Evolutionary conservation across 2,329 filamentous ascomycete species (phyloP).

Genomic region (Geosmithia flava): DNA sequence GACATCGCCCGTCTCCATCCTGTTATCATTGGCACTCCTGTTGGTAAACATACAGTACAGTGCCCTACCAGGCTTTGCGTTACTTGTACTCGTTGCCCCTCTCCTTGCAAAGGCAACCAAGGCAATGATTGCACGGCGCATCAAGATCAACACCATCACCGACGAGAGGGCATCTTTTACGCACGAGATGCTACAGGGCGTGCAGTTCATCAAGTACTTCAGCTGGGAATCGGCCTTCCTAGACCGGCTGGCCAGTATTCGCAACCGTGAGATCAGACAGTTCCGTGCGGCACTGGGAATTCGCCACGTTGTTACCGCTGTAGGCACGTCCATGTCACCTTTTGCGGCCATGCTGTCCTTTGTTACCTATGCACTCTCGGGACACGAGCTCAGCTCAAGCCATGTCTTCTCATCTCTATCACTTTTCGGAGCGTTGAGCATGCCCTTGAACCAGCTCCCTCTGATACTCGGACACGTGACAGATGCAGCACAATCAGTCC

Average conservation of each 20-base stretch:
- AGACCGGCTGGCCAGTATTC: slow-evolving; percentile 59
- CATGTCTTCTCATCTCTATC: slow-evolving; percentile 86
- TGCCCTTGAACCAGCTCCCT: slow-evolving; percentile 82
- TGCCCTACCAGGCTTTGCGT: slow-evolving; percentile 76
- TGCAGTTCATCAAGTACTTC: slow-evolving; percentile 93
- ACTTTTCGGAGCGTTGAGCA: slow-evolving; percentile 80
- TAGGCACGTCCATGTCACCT: slow-evolving; percentile 77
- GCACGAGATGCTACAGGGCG: slow-evolving; percentile 82
- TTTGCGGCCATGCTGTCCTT: slow-evolving; percentile 95
- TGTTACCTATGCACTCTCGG: slow-evolving; percentile 61
- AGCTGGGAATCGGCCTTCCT: slow-evolving; percentile 90
- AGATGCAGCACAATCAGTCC: slow-evolving; percentile 76
- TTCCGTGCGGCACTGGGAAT: slow-evolving; percentile 76
- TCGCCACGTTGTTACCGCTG: slow-evolving; percentile 71
- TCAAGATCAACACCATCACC: slow-evolving; percentile 81
- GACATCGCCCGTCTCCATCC: slow-evolving; percentile 68
- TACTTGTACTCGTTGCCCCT: slow-evolving; percentile 69
- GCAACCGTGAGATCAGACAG: slow-evolving; percentile 62
- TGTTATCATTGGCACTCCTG: slow-evolving; percentile 69
- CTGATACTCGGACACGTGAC: slow-evolving; percentile 80
- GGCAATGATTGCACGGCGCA: slow-evolving; percentile 61
- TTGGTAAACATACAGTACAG: slow-evolving; percentile 83
- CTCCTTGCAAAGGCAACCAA: slow-evolving; percentile 66
- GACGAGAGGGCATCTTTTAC: slow-evolving; percentile 85
- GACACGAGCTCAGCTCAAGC: slow-evolving; percentile 60